A percentile compares a stretch with the other conserved stretches of the same genome.
These are phyloP conservation scores for Trichomonascaceae sp. DNA, from an alignment of 1,139 yeast genomes.

Conservation along the genomic window DNA sequence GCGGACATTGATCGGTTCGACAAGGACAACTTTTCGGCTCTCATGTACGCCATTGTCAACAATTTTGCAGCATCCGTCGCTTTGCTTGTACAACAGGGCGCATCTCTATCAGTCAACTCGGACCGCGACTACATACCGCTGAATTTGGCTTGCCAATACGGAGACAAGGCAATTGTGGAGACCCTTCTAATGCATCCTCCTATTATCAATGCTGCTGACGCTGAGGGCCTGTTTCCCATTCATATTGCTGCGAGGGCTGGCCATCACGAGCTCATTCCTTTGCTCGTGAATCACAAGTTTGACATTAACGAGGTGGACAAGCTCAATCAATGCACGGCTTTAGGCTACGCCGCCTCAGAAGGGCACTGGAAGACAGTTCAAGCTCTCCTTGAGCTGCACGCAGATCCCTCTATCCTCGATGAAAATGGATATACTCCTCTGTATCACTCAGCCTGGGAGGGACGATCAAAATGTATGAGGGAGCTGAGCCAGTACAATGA, in stretches of 20 bases:
- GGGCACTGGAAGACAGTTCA: slow-evolving; percentile 66
- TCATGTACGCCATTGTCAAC: slow-evolving; percentile 64
- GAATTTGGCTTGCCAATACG: slow-evolving; percentile 80
- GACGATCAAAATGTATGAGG: slow-evolving; percentile 69
- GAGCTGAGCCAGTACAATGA: slow-evolving; percentile 20
- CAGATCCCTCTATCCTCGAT: slow-evolving; percentile 60
- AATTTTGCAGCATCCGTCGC: slow-evolving; percentile 45
- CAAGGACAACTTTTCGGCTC: slow-evolving; percentile 43
- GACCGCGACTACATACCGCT: slow-evolving; percentile 57
- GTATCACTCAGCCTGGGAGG: slow-evolving; percentile 89
- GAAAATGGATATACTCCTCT: slow-evolving; percentile 74
- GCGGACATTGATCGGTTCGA: slow-evolving; percentile 28
- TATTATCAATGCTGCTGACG: slow-evolving; percentile 27
- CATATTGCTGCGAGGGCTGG: slow-evolving; percentile 87
- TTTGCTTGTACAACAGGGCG: slow-evolving; percentile 33
- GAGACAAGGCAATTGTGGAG: slow-evolving; percentile 60
- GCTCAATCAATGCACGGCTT: slow-evolving; percentile 86
- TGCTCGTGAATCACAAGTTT: slow-evolving; percentile 62
- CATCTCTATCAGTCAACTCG: slow-evolving; percentile 26
- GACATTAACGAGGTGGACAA: slow-evolving; percentile 71
- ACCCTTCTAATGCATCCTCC: slow-evolving; percentile 34
- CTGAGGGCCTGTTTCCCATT: slow-evolving; percentile 67
- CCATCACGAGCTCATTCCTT: slow-evolving; percentile 49
- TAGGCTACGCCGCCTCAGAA: slow-evolving; percentile 80
- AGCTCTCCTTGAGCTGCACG: slow-evolving; percentile 60